These are phyloP conservation scores for Echeveria elegans DNA, from an alignment of 164 flowering plant species.

Conservation along the genomic window DNA sequence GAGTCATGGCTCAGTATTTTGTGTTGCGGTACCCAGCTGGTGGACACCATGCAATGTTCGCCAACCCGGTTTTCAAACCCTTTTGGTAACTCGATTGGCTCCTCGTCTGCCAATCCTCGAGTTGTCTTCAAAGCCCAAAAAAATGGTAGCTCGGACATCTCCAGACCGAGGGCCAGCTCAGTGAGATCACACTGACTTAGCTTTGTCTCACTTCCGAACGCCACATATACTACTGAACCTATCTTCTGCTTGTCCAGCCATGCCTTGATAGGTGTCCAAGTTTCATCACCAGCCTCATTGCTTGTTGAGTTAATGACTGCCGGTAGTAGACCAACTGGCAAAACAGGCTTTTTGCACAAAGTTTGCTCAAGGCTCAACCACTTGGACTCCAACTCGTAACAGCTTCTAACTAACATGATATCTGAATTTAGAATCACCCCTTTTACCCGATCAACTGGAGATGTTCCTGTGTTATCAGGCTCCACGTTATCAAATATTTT, in stretches of 20 bases:
- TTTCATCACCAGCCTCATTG: background rate
- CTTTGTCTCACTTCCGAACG: slow-evolving; percentile 23
- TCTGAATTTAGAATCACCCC: background rate
- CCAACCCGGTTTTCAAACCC: slow-evolving; percentile 28
- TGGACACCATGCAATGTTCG: slow-evolving; percentile 22
- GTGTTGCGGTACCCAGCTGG: slow-evolving; percentile 37
- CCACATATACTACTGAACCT: slow-evolving; percentile 19
- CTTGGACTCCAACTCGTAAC: slow-evolving; percentile 21
- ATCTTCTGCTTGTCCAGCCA: slow-evolving; percentile 18
- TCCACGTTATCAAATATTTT: background rate
- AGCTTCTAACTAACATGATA: background rate
- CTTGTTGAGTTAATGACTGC: background rate
- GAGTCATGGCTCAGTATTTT: slow-evolving; percentile 32
- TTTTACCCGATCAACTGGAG: background rate
- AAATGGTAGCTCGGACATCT: slow-evolving; percentile 25
- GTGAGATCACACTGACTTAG: slow-evolving; percentile 15
- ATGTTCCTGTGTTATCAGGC: slow-evolving; percentile 10
- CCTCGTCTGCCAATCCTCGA: background rate
- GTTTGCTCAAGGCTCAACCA: slow-evolving; percentile 13
- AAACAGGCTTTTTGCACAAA: slow-evolving; percentile 14
- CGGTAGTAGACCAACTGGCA: slow-evolving; percentile 23
- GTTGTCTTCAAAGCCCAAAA: slow-evolving; percentile 29
- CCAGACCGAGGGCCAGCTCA: slow-evolving; percentile 27
- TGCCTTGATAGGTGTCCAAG: slow-evolving; percentile 4
- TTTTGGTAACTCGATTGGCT: slow-evolving; percentile 15